Evolutionary conservation across 1,139 yeast species (phyloP).

Genomic region (Suhomyces maxii): DNA sequence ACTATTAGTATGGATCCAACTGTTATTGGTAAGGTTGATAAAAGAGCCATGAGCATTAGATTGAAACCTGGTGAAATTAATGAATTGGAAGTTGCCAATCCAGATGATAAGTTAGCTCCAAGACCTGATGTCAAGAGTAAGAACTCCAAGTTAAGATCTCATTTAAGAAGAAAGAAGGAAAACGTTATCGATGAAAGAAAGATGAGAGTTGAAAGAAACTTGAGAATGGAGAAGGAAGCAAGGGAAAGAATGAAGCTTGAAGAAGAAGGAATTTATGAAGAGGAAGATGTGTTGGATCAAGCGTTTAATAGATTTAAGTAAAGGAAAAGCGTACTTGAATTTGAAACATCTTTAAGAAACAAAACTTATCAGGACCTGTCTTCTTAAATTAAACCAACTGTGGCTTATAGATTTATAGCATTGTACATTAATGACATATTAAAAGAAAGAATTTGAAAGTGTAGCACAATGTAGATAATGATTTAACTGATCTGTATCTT

Average conservation of each 20-base stretch:
- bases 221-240: constrained; percentile 70
- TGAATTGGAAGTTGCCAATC: constrained; percentile 37
- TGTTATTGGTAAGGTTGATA: constrained; percentile 82
- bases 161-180: constrained; percentile 79
- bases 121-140: constrained; percentile 72
- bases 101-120: constrained; percentile 38
- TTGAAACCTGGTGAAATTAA: constrained; percentile 61
- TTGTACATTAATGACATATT: background rate
- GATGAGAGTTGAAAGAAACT: constrained; percentile 74
- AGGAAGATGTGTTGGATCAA: constrained; percentile 52
- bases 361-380: too few species aligned
- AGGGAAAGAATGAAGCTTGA: constrained; percentile 56
- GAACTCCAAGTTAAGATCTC: constrained; percentile 79
- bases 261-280: constrained; percentile 53
- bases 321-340: background rate
- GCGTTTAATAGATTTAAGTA: constrained; percentile 60
- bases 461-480: constrained; percentile 6
- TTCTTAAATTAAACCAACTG: background rate
- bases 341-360: too few species aligned
- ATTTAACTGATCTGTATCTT: too few species aligned
- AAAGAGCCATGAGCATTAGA: constrained; percentile 62
- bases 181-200: constrained; percentile 89
- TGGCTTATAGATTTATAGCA: background rate
- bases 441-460: background rate
- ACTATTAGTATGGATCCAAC: constrained; percentile 90